phyloP scores from a whole-genome alignment of 306 rosid genomes.

The Trifolium pratense region DNA sequence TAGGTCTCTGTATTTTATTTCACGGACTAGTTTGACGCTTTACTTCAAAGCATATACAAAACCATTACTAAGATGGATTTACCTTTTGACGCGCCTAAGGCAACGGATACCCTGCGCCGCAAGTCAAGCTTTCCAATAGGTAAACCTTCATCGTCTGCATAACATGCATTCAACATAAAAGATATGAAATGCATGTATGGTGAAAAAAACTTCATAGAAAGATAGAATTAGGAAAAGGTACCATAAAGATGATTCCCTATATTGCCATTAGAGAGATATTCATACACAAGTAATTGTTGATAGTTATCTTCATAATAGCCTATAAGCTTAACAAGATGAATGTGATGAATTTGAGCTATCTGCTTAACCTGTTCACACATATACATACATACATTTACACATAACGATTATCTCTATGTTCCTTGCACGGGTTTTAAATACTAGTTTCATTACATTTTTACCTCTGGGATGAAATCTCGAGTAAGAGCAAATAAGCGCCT shows the following conservation, averaged over 20 bases:
- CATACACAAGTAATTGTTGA: constrained; percentile 72
- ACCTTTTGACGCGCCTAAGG: constrained; percentile 80
- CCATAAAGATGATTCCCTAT: constrained; percentile 75
- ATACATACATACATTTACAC: background rate
- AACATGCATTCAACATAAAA: constrained; percentile 20
- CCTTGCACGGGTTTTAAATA: background rate
- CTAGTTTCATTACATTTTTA: constrained; percentile 32
- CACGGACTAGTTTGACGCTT: background rate
- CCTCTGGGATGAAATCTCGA: constrained; percentile 58
- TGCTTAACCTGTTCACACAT: constrained; percentile 49
- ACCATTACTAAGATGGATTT: constrained; percentile 12
- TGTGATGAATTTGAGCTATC: constrained; percentile 58
- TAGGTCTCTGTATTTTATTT: background rate
- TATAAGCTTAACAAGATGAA: constrained; percentile 62
- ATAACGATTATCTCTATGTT: background rate
- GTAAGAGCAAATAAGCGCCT: constrained; percentile 54
- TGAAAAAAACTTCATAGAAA: constrained; percentile 32
- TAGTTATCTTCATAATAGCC: constrained; percentile 63
- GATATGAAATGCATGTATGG: background rate
- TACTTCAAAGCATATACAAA: background rate
- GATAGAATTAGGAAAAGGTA: constrained; percentile 44
- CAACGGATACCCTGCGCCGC: constrained; percentile 60
- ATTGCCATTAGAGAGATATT: constrained; percentile 67
- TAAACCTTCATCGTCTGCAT: constrained; percentile 66
- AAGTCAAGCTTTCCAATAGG: constrained; percentile 69